These are phyloP conservation scores for Pholiota conissans DNA, from an alignment of 768 basidiomycete species.

Conservation along the genomic window DNA sequence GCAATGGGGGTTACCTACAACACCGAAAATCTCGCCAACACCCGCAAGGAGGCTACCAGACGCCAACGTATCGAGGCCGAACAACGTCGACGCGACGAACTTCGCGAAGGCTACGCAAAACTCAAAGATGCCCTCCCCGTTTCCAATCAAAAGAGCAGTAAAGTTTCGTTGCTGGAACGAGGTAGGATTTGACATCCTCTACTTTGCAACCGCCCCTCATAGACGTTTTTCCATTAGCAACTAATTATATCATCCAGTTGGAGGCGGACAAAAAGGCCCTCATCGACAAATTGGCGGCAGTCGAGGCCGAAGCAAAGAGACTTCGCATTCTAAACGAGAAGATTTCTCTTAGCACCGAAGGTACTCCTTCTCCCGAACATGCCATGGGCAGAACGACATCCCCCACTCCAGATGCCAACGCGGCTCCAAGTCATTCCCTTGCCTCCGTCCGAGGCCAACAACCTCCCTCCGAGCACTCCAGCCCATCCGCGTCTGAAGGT, in stretches of 20 bases:
- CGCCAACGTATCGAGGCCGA: slow-evolving; percentile 89
- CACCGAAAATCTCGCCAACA: slow-evolving; percentile 67
- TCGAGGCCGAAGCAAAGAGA: slow-evolving; percentile 71
- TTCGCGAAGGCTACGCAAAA: slow-evolving; percentile 86
- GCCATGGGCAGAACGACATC: slow-evolving; percentile 54
- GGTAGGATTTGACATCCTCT: slow-evolving; percentile 44
- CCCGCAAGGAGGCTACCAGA: slow-evolving; percentile 82
- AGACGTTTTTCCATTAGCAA: slow-evolving; percentile 46
- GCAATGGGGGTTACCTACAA: slow-evolving; percentile 51
- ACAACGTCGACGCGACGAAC: slow-evolving; percentile 84
- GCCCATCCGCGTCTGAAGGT: slow-evolving; percentile 49
- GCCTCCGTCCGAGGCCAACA: slow-evolving; percentile 60
- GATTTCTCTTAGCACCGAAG: slow-evolving; percentile 65
- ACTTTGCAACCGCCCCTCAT: slow-evolving; percentile 11
- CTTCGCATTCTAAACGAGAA: slow-evolving; percentile 81
- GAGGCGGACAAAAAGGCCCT: slow-evolving; percentile 74
- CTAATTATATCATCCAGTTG: slow-evolving; percentile 73
- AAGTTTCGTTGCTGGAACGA: slow-evolving; percentile 85
- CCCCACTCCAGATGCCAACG: slow-evolving; percentile 57
- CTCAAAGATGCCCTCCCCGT: slow-evolving; percentile 86
- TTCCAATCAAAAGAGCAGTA: slow-evolving; percentile 90
- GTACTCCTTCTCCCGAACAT: slow-evolving; percentile 56
- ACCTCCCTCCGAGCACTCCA: slow-evolving; percentile 64
- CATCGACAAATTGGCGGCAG: slow-evolving; percentile 60
- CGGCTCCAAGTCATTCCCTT: slow-evolving; percentile 46